Base-by-base conservation (phyloP, 108 stramenopile genomes). In the Conticribra guillardii region DNA sequence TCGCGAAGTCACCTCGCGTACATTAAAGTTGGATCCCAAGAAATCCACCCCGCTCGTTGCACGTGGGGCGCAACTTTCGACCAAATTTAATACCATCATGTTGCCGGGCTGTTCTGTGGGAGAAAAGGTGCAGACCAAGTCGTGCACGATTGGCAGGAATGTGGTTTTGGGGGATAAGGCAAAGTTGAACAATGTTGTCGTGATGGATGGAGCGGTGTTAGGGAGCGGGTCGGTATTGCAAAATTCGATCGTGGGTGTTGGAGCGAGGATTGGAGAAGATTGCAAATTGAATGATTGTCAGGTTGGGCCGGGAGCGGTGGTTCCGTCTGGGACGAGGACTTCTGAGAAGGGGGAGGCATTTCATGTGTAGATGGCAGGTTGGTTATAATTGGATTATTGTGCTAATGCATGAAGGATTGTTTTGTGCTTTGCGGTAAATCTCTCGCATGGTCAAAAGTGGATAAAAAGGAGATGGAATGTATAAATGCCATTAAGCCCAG, bases 241-340 rank as follows among this genome's bases (percentile, higher is more conserved):
- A 74, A 92, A 95, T 51, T 86, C 89, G 3, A 66, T 92, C 17
- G 67, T 95, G 24, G 87, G 86, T 27, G 52, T 55, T 15, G 82
- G 84, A 29, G 83, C 73, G 17, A 75, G 30, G n/a, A 72, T 95
- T 58, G 94, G 89, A 30, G 88, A 88, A 28, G 89, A 90, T 66
- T 92, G 91, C 76, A 92, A 82, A 51, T 61, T 95, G 69, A 92
- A 91, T 50, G 88, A 95, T 77, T 92, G 91, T 67, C 88, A 90
- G 69, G 89, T 95, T 18, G 91, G 81, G 1, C 84, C 89, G 11
- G 81, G 81, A 2, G 73, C 62, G 21, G 63, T 62, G 24, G 71
- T 92, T 26, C 71, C 85, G 23, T 32, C 82, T 31, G 83, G 83
- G 7, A 88, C 88, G 14, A 89, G 84, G 63, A 55, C 61, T 58